A percentile compares a stretch with the other conserved stretches of the same genome.
phyloP scores from a whole-genome alignment of 352 stramenopile species.

The Phytophthora meadii region DNA sequence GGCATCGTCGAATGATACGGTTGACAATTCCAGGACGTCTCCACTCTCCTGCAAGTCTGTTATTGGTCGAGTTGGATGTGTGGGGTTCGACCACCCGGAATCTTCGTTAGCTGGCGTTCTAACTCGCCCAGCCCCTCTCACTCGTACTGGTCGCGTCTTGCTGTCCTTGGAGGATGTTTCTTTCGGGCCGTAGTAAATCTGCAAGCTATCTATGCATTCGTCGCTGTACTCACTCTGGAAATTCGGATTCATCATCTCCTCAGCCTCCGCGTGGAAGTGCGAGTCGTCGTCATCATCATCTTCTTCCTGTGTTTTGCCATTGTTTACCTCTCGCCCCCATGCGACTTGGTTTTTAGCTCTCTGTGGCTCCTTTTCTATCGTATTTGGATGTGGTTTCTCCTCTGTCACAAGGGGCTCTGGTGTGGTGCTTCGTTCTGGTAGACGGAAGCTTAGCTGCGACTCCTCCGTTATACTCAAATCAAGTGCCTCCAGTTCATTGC shows the following conservation, averaged over 20 bases:
- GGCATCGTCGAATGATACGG: slow-evolving; percentile 40
- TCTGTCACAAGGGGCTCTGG: slow-evolving; percentile 46
- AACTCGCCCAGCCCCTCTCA: slow-evolving; percentile 2
- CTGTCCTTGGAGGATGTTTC: slow-evolving; percentile 25
- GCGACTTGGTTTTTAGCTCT: slow-evolving; percentile 16
- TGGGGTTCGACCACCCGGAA: slow-evolving; percentile 11
- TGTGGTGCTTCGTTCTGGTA: slow-evolving; percentile 65
- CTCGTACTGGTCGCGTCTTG: slow-evolving; percentile 8
- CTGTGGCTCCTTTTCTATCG: slow-evolving; percentile 11
- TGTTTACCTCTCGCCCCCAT: slow-evolving; percentile 19
- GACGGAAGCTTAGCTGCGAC: slow-evolving; percentile 54
- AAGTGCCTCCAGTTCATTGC: slow-evolving; percentile 57
- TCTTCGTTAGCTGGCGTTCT: slow-evolving; percentile 7
- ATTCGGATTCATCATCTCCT: slow-evolving; percentile 82
- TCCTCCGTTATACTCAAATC: slow-evolving; percentile 57
- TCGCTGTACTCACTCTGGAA: slow-evolving; percentile 84
- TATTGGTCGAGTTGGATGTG: slow-evolving; percentile 1
- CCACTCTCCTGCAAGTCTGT: slow-evolving; percentile 23
- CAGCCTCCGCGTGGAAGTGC: slow-evolving; percentile 59
- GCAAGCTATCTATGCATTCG: slow-evolving; percentile 79
- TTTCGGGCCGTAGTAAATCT: slow-evolving; percentile 68
- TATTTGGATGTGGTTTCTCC: slow-evolving; percentile 29
- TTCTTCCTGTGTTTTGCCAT: slow-evolving; percentile 18
- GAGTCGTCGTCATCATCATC: slow-evolving; percentile 44
- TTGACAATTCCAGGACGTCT: slow-evolving; percentile 33